Evolutionary conservation across 164 flowering plant genomes (phyloP).

Genomic region (Santalum album): DNA sequence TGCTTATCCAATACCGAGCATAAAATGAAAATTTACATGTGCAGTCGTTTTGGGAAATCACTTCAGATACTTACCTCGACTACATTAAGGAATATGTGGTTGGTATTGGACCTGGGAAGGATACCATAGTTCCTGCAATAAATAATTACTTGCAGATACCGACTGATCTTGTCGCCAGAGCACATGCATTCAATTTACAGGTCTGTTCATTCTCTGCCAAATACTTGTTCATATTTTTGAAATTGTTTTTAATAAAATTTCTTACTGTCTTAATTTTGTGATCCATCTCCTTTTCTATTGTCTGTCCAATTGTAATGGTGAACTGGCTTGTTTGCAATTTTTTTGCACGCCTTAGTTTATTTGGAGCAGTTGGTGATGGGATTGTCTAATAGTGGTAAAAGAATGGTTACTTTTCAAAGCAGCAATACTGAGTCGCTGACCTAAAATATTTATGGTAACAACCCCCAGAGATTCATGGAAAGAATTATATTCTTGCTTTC

Average conservation of each 20-base stretch:
- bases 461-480: too few species aligned
- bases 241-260: neutral
- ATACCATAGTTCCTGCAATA: slow-evolving; percentile 59
- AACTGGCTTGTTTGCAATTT: too few species aligned
- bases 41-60: slow-evolving; percentile 86
- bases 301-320: too few species aligned
- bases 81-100: slow-evolving; percentile 79
- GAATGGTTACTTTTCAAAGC: too few species aligned
- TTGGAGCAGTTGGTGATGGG: too few species aligned
- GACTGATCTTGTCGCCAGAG: slow-evolving; percentile 83
- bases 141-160: slow-evolving; percentile 52
- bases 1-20: too few species aligned
- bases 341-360: too few species aligned
- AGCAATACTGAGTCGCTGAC: too few species aligned
- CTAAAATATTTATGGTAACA: too few species aligned
- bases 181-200: slow-evolving; percentile 82
- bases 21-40: slow-evolving; percentile 2
- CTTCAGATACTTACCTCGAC: slow-evolving; percentile 69
- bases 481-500: too few species aligned
- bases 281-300: too few species aligned
- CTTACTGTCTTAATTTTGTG: neutral
- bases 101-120: slow-evolving; percentile 99
- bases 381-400: too few species aligned
- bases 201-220: slow-evolving; percentile 18
- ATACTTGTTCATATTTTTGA: neutral